Percentiles rank a stretch among this genome's conserved stretches.
Evolutionary conservation across 257 asterid genomes (phyloP).

Genomic region (Schizonepeta tenuifolia): DNA sequence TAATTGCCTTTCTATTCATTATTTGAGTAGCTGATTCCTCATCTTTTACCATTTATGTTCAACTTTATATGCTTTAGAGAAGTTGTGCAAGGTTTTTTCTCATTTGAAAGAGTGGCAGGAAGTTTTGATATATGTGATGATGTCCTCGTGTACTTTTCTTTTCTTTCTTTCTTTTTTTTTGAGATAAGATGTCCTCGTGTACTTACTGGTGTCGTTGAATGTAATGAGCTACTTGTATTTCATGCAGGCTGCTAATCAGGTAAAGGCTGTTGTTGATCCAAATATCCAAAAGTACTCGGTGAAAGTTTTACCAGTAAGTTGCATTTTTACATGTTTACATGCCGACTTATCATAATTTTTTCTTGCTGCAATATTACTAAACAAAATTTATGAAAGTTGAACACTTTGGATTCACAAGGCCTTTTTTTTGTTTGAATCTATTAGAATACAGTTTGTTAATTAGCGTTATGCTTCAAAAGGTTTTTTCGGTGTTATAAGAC

Average conservation of each 20-base stretch:
- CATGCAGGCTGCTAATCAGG: conserved; percentile 69
- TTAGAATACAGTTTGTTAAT: neutral
- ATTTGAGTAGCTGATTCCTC: neutral
- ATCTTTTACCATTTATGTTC: neutral
- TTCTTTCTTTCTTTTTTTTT: too few relatives aligned
- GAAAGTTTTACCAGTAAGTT: conserved; percentile 85
- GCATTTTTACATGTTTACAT: conserved; percentile 36
- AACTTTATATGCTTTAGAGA: conserved; percentile 9
- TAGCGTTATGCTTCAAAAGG: too few relatives aligned
- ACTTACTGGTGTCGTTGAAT: neutral
- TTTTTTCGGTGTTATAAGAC: too few relatives aligned
- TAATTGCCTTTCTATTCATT: neutral
- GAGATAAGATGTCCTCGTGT: too few relatives aligned
- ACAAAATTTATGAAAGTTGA: neutral
- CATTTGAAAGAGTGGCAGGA: neutral
- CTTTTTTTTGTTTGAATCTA: neutral
- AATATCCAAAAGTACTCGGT: conserved; percentile 75
- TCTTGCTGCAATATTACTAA: conserved; percentile 7
- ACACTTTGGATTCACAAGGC: neutral
- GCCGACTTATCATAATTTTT: too few relatives aligned
- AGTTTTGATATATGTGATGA: neutral
- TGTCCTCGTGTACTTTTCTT: neutral
- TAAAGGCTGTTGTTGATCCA: conserved; percentile 67
- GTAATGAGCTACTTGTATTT: conserved; percentile 8
- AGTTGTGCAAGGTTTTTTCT: neutral